Evolutionary conservation across 306 rosid species (phyloP).

Genomic region (Lathyrus sativus): DNA sequence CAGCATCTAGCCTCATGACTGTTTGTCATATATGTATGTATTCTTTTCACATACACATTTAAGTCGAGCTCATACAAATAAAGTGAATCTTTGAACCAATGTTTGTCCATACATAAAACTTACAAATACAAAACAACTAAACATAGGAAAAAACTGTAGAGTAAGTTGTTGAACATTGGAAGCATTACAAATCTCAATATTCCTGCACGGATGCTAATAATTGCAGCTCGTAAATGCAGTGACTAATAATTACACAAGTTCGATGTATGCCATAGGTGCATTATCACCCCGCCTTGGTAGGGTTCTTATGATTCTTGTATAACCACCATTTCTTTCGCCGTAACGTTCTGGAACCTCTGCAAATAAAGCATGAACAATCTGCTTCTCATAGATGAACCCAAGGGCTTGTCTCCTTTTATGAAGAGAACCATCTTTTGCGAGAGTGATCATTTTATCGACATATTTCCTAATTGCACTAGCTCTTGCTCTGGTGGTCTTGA

Average conservation of each 20-base stretch:
- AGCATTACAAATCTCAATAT: conserved; percentile 31
- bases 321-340: conserved; percentile 93
- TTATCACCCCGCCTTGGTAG: conserved; percentile 92
- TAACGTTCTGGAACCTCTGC: conserved; percentile 90
- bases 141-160: conserved; percentile 23
- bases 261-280: conserved; percentile 97
- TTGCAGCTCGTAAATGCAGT: conserved; percentile 5
- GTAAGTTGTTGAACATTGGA: conserved; percentile 18
- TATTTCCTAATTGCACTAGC: conserved; percentile 95
- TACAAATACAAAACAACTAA: conserved; percentile 35
- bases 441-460: conserved; percentile 91
- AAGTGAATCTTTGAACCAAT: background rate
- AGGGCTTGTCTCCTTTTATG: conserved; percentile 98
- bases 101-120: conserved; percentile 3
- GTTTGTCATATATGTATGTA: background rate
- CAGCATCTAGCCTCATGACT: background rate
- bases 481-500: conserved; percentile 91
- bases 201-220: conserved; percentile 13
- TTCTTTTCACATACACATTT: background rate
- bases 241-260: conserved; percentile 62
- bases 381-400: conserved; percentile 91
- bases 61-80: background rate
- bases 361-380: conserved; percentile 92
- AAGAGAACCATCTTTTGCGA: conserved; percentile 91
- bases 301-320: conserved; percentile 83